phyloP scores from a whole-genome alignment of 140 eudicot genomes.

The Flaveria floridana region DNA sequence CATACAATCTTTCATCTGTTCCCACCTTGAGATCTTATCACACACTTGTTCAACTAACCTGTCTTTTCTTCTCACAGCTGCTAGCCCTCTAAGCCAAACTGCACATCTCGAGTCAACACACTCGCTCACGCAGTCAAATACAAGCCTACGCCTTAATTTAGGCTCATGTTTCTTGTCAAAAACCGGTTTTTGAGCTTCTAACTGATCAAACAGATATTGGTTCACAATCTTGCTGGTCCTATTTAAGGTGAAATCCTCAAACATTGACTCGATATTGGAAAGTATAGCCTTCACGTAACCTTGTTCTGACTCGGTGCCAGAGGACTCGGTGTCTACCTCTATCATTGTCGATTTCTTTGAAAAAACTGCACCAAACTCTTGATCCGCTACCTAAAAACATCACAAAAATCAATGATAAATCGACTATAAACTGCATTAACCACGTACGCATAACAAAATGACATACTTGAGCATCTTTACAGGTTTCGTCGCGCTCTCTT shows the following conservation, averaged over 20 bases:
- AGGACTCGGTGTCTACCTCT: slow-evolving; percentile 7
- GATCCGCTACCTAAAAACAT: slow-evolving; percentile 37
- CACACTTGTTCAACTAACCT: slow-evolving; percentile 57
- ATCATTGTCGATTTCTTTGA: slow-evolving; percentile 39
- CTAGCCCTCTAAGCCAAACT: slow-evolving; percentile 53
- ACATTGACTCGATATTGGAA: slow-evolving; percentile 51
- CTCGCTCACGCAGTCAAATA: slow-evolving; percentile 80
- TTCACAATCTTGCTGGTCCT: slow-evolving; percentile 51
- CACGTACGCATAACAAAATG: neutral
- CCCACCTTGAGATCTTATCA: slow-evolving; percentile 50
- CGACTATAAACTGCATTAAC: neutral
- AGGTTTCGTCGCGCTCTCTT: slow-evolving; percentile 21
- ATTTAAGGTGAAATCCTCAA: slow-evolving; percentile 58
- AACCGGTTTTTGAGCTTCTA: slow-evolving; percentile 44
- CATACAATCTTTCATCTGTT: slow-evolving; percentile 55
- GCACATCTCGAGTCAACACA: slow-evolving; percentile 58
- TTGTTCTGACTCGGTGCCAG: slow-evolving; percentile 40
- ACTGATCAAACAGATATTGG: slow-evolving; percentile 54
- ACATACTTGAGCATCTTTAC: slow-evolving; percentile 28
- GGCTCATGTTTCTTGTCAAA: slow-evolving; percentile 25
- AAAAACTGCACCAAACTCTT: slow-evolving; percentile 37
- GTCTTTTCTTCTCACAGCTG: slow-evolving; percentile 52
- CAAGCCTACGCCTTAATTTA: slow-evolving; percentile 41
- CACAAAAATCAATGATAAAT: neutral
- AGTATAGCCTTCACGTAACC: slow-evolving; percentile 56